phyloP scores from a whole-genome alignment of 768 basidiomycete species.

The Mycena kentingensis region DNA sequence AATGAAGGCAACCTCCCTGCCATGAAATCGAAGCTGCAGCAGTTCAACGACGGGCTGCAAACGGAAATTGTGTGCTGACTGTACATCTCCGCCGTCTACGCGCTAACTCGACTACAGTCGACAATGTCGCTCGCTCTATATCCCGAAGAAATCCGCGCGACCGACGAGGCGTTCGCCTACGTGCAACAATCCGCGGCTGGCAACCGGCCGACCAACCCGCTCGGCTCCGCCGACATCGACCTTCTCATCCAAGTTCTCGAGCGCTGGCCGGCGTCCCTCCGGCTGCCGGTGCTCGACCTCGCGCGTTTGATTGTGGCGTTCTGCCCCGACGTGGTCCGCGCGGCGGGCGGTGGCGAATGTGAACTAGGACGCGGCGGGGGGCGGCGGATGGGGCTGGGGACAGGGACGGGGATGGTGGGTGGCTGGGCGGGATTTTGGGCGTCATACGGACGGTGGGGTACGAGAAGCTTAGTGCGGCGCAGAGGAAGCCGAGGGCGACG shows the following conservation, averaged over 20 bases:
- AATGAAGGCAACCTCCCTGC: conserved; percentile 79
- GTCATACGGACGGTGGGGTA: conserved; percentile 59
- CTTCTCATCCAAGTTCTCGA: conserved; percentile 63
- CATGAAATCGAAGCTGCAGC: conserved; percentile 76
- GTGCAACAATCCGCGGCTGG: conserved; percentile 52
- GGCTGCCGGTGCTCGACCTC: conserved; percentile 91
- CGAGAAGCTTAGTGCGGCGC: conserved; percentile 48
- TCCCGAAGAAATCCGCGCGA: conserved; percentile 55
- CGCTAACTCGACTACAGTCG: conserved; percentile 44
- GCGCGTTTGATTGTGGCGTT: conserved; percentile 73
- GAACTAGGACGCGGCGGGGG: conserved; percentile 56
- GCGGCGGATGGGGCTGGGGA: conserved; percentile 45
- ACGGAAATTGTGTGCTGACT: conserved; percentile 64
- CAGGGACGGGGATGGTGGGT: no score
- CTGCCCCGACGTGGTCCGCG: conserved; percentile 53
- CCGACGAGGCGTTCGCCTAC: conserved; percentile 67
- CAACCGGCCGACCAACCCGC: conserved; percentile 33
- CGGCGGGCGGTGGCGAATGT: conserved; percentile 72
- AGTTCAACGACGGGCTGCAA: conserved; percentile 70
- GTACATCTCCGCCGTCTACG: neutral
- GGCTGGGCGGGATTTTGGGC: conserved; percentile 71
- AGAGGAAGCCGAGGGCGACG: conserved; percentile 63
- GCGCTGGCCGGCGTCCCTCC: conserved; percentile 72
- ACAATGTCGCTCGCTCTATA: conserved; percentile 70
- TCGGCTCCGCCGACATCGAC: conserved; percentile 57